Conservation (phyloP, 441 rosid genomes). For the Arabidopsis hybrid region DNA sequence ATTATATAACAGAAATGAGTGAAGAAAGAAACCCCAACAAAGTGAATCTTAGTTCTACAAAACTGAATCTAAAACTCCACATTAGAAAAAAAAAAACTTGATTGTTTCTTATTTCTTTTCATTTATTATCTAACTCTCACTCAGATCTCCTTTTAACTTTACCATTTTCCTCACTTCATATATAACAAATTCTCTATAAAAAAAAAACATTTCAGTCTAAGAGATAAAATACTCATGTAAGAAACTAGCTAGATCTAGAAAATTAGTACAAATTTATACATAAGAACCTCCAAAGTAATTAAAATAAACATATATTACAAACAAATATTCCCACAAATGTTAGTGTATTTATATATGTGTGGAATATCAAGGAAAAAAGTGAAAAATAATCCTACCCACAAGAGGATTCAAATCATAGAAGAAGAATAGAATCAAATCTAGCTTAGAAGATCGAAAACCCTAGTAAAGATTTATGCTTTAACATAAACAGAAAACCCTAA, state of each 20-base stretch:
- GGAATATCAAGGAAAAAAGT: slow-evolving; percentile 27
- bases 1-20: slow-evolving; percentile 46
- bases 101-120: slow-evolving; percentile 36
- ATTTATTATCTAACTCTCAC: slow-evolving; percentile 34
- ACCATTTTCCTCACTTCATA: slow-evolving; percentile 30
- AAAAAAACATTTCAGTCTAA: background rate
- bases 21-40: slow-evolving; percentile 50
- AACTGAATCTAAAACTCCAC: slow-evolving; percentile 56
- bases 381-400: slow-evolving; percentile 8
- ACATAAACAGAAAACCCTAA: slow-evolving; percentile 32
- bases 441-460: slow-evolving; percentile 18
- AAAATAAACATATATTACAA: slow-evolving; percentile 11
- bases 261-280: background rate
- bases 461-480: slow-evolving; percentile 16
- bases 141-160: slow-evolving; percentile 31
- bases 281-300: slow-evolving; percentile 6
- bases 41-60: slow-evolving; percentile 57
- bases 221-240: background rate
- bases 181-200: background rate
- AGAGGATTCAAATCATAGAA: slow-evolving; percentile 21
- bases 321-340: slow-evolving; percentile 25
- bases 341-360: slow-evolving; percentile 6
- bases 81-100: slow-evolving; percentile 25
- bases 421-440: slow-evolving; percentile 41
- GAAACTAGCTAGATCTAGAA: slow-evolving; percentile 31